These are phyloP conservation scores for Kuraishia floccosa DNA, from an alignment of 805 yeast genomes.

Conservation along the genomic window DNA sequence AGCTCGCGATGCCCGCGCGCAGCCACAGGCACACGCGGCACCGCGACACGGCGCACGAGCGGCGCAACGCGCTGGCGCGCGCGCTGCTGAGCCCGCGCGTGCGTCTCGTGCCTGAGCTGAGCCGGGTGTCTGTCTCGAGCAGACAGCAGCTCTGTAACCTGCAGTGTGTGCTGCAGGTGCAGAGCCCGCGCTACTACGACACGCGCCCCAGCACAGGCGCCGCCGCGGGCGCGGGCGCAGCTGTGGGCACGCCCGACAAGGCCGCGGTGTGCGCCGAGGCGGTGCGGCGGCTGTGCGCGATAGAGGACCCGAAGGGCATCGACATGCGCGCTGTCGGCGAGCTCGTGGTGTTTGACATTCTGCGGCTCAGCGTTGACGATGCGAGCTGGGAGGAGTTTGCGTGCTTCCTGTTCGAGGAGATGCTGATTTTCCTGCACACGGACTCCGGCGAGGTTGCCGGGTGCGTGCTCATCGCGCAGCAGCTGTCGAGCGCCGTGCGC, in stretches of 20 bases:
- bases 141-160: background rate
- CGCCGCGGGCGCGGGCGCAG: background rate
- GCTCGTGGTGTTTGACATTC: constrained; percentile 3
- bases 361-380: constrained; percentile 3
- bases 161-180: background rate
- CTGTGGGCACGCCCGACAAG: background rate
- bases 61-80: no score
- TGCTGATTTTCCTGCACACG: background rate
- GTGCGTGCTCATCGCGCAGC: background rate
- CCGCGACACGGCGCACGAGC: no score
- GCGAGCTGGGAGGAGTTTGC: background rate
- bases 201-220: no score
- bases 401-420: constrained; percentile 5
- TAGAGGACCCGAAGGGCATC: constrained; percentile 5
- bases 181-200: background rate
- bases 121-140: background rate
- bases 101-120: background rate
- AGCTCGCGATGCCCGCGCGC: no score
- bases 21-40: no score
- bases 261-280: background rate
- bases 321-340: constrained; percentile 2
- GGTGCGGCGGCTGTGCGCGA: background rate
- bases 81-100: background rate
- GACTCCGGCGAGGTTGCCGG: background rate
- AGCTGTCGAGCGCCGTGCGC: constrained; percentile 3